Evolutionary conservation across 768 basidiomycete genomes (phyloP).

Genomic region (Cantharellus anzutake): DNA sequence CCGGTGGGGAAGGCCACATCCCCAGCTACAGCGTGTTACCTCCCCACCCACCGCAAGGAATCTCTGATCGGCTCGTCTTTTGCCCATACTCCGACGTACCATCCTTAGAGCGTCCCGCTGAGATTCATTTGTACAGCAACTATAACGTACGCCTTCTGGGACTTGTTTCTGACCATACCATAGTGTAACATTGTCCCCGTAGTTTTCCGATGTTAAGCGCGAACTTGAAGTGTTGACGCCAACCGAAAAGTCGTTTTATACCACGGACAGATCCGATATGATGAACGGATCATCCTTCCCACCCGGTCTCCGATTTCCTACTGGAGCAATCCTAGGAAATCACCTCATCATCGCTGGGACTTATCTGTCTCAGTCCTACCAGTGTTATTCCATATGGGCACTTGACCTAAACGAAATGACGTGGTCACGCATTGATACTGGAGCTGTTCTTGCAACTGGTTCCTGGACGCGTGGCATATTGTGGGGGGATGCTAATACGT

Average conservation of each 20-base stretch:
- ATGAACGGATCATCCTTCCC: constrained; percentile 72
- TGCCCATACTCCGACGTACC: constrained; percentile 60
- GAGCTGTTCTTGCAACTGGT: constrained; percentile 58
- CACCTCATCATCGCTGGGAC: constrained; percentile 91
- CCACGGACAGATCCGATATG: constrained; percentile 57
- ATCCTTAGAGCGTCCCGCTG: constrained; percentile 56
- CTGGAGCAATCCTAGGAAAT: constrained; percentile 77
- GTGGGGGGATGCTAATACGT: constrained; percentile 69
- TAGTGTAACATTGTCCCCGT: too few species aligned
- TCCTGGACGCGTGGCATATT: constrained; percentile 91
- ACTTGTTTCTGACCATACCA: background rate
- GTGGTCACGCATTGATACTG: constrained; percentile 86
- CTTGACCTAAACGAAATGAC: constrained; percentile 67
- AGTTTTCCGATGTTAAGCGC: constrained; percentile 91
- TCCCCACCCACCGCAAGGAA: constrained; percentile 2
- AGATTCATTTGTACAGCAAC: constrained; percentile 87
- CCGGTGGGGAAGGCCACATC: constrained; percentile 15
- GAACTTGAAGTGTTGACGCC: constrained; percentile 88
- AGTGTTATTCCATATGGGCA: constrained; percentile 93
- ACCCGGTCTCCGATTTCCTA: constrained; percentile 90
- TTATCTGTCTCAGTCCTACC: constrained; percentile 83
- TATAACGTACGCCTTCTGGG: constrained; percentile 49
- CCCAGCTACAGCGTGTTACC: background rate
- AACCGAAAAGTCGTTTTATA: constrained; percentile 38
- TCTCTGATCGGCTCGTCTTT: constrained; percentile 27